Base-by-base conservation (phyloP, 345 rosid species). In the Populus davidiana region DNA sequence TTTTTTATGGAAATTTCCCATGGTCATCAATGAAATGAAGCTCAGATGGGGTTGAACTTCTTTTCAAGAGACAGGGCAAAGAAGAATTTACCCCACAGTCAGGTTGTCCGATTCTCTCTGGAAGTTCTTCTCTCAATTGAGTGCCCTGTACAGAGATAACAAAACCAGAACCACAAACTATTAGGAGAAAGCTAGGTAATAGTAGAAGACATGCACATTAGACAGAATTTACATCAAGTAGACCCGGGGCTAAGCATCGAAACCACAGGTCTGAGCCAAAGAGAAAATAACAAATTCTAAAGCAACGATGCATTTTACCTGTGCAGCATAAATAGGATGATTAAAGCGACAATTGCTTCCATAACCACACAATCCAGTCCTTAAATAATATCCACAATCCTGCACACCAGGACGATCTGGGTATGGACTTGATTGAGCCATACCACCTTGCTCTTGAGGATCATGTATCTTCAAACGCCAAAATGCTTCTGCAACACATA, bases 321-420 rank as follows among this genome's bases (percentile, higher is more conserved):
- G 91, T 4, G 88, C 86, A 52, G 77, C 78, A 87, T 80, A 82
- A 66, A 86, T 70, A 77, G 97, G 94, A 80, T 92, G 97, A 84
- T 92, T 88, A 84, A 72, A 92, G 18, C 92, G 89, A 62, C 97
- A 92, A 62, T 81, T 88, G 77, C 43, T 88, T 84, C 97, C 97
- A 83, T 88, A 92, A 35, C 91, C 88, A 81, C 97, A 91, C 36
- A 50, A 75, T 54, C 97, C 97, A 74, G 92, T 89, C 87, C 93
- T 89, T 14, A 88, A 63, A 84, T 82, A 91, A 81, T 75, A 92
- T 35, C 67, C 83, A 72, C 97, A 92, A 86, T 92, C 91, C 27
- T 88, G 87, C 81, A 87, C 93, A 23, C 94, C 91, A 4, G 93
- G 94, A 71, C 97, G 97, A 83, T 88, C 91, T 20, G 94, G 97